Evolutionary conservation across 257 asterid species (phyloP), one percentile per base, ranked within the genome.

Genomic region (Nemophila menziesii): DNA sequence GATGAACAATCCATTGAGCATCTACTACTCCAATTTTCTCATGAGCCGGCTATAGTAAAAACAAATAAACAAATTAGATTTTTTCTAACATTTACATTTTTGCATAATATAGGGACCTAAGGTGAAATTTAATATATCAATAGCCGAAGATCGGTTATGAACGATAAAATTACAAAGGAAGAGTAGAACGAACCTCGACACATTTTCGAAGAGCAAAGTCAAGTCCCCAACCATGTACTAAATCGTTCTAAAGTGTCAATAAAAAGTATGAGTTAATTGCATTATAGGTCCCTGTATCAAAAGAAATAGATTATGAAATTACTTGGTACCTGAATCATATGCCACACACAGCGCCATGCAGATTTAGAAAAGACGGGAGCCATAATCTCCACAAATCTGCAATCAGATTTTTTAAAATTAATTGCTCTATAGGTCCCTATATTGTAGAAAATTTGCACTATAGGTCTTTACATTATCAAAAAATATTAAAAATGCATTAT

Each of bases 141-240:
- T 34, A 33, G 44, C 20, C 6, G 10, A 29, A 12, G 23, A 8
- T 22, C 8, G 11, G 8, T 20, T 0, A 14, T 3, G 6, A 11
- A 29, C 7, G 9, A 46, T 20, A 36, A 44, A 0, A 42, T n/a
- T 9, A 47, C 9, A 45, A 22, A 42, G 11, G 18, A 3, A 36
- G 20, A 18, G 33, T 14, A 23, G 8, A 33, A 53, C 68, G 46
- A 20, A 86, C 97, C 89, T 79, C 79, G 34, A 82, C 92, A 9
- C 97, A 87, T 46, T 54, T 71, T 58, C 65, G 93, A 56, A 87
- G 81, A 21, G 92, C 92, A 5, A 82, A 67, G 66, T 87, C 97
- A 12, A 86, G 85, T 29, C 97, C 97, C 97, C 94, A 86, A 48
- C 97, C 97, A 19, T 87, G 97, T 22, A 87, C 82, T 61, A 87